phyloP scores from a whole-genome alignment of 768 basidiomycete genomes.

The Exsudoporus frostii region DNA sequence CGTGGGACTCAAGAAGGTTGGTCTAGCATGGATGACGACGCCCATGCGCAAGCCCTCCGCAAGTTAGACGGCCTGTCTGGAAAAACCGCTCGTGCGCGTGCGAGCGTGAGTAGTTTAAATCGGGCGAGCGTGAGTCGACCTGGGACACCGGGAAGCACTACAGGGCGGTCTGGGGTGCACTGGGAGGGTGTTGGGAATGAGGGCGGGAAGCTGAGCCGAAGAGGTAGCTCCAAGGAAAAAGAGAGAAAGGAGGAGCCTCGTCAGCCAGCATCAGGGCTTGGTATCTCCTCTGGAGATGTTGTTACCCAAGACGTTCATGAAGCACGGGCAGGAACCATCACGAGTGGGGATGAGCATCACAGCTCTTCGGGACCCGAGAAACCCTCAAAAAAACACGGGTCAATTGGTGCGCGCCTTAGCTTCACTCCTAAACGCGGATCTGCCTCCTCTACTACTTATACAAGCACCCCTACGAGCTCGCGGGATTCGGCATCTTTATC shows the following conservation, averaged over 20 bases:
- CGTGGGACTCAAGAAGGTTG: conserved; percentile 89
- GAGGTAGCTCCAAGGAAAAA: conserved; percentile 40
- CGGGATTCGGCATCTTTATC: conserved; percentile 86
- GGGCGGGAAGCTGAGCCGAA: conserved; percentile 35
- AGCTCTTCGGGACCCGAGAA: conserved; percentile 52
- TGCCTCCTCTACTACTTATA: conserved; percentile 83
- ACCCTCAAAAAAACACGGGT: conserved; percentile 61
- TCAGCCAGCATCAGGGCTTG: conserved; percentile 29
- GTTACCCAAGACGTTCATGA: conserved; percentile 41
- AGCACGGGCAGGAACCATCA: conserved; percentile 38
- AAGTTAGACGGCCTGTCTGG: conserved; percentile 88
- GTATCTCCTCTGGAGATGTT: conserved; percentile 34
- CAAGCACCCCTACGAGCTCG: conserved; percentile 78
- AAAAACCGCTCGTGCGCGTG: conserved; percentile 71
- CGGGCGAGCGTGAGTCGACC: conserved; percentile 68
- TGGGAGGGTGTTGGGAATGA: conserved; percentile 68
- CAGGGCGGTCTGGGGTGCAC: conserved; percentile 45
- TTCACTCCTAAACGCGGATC: conserved; percentile 87
- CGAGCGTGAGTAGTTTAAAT: conserved; percentile 72
- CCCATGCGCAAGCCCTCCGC: conserved; percentile 85
- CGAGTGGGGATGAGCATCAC: conserved; percentile 58
- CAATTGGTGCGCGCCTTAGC: conserved; percentile 59
- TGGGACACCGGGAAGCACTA: conserved; percentile 67
- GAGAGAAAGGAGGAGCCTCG: conserved; percentile 41
- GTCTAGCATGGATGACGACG: conserved; percentile 84